These are phyloP conservation scores for Diospyros kaki DNA, from an alignment of 148 eudicot genomes.

Conservation along the genomic window DNA sequence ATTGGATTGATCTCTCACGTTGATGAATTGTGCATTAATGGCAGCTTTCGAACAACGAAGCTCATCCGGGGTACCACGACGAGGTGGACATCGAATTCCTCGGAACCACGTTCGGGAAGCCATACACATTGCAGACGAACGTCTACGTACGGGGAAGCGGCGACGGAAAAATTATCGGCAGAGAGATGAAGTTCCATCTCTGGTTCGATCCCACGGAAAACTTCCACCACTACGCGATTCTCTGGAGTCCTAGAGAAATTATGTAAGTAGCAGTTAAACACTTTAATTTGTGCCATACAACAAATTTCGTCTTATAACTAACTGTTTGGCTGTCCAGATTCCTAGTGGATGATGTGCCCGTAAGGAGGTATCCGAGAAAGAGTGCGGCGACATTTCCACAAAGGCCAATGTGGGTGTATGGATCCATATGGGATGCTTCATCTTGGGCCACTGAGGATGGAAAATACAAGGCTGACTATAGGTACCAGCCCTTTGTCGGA, in stretches of 20 bases:
- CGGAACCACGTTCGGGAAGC: conserved; percentile 88
- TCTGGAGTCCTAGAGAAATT: conserved; percentile 78
- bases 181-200: conserved; percentile 88
- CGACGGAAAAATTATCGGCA: conserved; percentile 82
- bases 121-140: conserved; percentile 86
- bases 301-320: too few species aligned
- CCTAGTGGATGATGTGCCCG: conserved; percentile 88
- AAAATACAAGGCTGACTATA: conserved; percentile 81
- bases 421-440: conserved; percentile 98
- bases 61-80: conserved; percentile 85
- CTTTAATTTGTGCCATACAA: too few species aligned
- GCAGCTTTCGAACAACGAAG: conserved; percentile 89
- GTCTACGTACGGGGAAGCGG: conserved; percentile 91
- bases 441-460: conserved; percentile 98
- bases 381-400: conserved; percentile 73
- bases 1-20: background rate
- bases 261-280: conserved; percentile 42
- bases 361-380: conserved; percentile 77
- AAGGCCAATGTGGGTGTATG: conserved; percentile 96
- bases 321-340: conserved; percentile 45
- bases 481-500: conserved; percentile 80
- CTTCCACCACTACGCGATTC: conserved; percentile 90
- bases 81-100: conserved; percentile 95
- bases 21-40: background rate
- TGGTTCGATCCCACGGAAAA: conserved; percentile 90